phyloP scores from a whole-genome alignment of 2,329 filamentous ascomycete species.

The Saccharata proteae region DNA sequence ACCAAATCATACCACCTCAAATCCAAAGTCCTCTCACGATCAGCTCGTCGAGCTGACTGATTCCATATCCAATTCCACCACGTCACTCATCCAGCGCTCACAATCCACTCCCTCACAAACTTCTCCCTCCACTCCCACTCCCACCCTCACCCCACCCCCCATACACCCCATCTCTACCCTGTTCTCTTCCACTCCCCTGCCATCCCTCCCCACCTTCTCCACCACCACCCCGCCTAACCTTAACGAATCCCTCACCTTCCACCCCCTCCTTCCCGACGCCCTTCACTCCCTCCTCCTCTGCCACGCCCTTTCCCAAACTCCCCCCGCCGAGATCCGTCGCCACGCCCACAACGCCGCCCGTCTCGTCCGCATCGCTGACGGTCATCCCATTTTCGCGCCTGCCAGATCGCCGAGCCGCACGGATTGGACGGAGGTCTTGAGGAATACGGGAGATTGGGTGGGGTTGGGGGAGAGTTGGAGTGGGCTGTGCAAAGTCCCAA shows the following conservation, averaged over 20 bases:
- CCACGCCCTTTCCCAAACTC: constrained; percentile 70
- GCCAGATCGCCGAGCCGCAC: constrained; percentile 58
- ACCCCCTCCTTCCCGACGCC: constrained; percentile 67
- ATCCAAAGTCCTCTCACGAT: neutral
- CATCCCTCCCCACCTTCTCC: constrained; percentile 57
- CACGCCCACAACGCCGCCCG: constrained; percentile 75
- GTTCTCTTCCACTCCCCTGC: constrained; percentile 56
- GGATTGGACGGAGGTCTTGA: constrained; percentile 70
- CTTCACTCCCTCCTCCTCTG: constrained; percentile 67
- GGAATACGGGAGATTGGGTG: constrained; percentile 51
- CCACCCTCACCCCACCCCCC: constrained; percentile 28
- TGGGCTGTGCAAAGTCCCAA: constrained; percentile 46
- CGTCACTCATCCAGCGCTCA: neutral
- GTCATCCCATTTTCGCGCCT: constrained; percentile 68
- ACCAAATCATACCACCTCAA: constrained; percentile 34
- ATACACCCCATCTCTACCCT: constrained; percentile 49
- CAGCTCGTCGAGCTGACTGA: constrained; percentile 1
- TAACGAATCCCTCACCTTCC: constrained; percentile 62
- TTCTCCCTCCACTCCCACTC: constrained; percentile 44
- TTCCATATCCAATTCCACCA: neutral
- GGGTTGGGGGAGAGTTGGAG: constrained; percentile 57
- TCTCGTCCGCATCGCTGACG: constrained; percentile 60
- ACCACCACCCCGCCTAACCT: constrained; percentile 15
- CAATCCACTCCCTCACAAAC: constrained; percentile 18
- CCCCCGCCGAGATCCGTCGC: constrained; percentile 61